Evolutionary conservation across 2,329 filamentous ascomycete genomes (phyloP), one percentile per base, ranked within the genome.

Genomic region (Dactylella cylindrospora): DNA sequence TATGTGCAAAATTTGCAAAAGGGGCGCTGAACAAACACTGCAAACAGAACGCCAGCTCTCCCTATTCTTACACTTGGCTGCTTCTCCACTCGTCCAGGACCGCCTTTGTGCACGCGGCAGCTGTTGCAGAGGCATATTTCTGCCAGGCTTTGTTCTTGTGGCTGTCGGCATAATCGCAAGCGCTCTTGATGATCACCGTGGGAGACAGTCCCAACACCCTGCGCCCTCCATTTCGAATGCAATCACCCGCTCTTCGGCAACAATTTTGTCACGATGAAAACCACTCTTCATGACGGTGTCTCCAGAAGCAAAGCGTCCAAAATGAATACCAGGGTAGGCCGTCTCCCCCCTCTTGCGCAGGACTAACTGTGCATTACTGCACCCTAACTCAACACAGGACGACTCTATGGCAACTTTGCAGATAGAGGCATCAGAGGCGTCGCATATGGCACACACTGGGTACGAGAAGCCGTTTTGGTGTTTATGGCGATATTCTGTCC

Each of bases 81-180:
- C n/a, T n/a, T n/a, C n/a, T n/a, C n/a, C n/a, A n/a, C n/a, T n/a
- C n/a, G n/a, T 60, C 54, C 44, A 67, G 53, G 23, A 68, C 33
- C 7, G 65, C 62, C 46, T 66, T 69, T 9, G 31, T 43, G 9
- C 26, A 70, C 9, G 70, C 72, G 2, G 70, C 72, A 6, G 68
- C 73, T 3, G 60, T 68, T 4, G 54, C 67, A 1, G 69, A 71
- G 0, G 74, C 73, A 19, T 44, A 45, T 12, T 36, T 28, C 23
- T 53, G 49, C 39, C 39, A 53, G 1, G 13, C 12, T 13, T 75
- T 71, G 19, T 70, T 70, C 65, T 75, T 75, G 46, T 75, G 72
- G 0, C 68, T 71, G 49, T 76, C 74, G 1, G 73, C 68, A 39
- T 76, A 76, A 43, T 76, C 72, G 22, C 71, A 76, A 0, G 76